Base-by-base conservation (phyloP, 768 basidiomycete genomes). In the Termitomyces sp. region DNA sequence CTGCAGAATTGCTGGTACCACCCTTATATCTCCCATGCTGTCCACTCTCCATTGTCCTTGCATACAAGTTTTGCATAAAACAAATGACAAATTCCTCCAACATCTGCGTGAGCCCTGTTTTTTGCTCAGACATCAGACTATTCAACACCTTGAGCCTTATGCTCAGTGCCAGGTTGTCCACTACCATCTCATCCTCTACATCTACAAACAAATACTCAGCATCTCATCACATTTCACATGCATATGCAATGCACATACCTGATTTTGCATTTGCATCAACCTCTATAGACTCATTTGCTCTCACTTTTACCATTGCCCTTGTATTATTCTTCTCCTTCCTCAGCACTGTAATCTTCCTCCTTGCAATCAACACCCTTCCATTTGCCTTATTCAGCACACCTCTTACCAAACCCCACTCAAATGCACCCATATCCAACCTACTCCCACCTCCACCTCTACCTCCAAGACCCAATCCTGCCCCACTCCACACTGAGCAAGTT, bases 1-100 rank as follows among this genome's bases (percentile, higher is more conserved):
- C 92, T 78, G 70, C 89, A 90, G 74, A 93, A 94, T 64, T 96
- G 91, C 59, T 88, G 77, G 63, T 90, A 94, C 93, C 93, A 95
- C 2, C 89, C 86, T 87, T 90, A 93, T 0, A 86, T 90, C 72
- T 90, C 86, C 92, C 91, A 94, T 1, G 81, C 77, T 65, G 81
- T 80, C 93, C 93, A 95, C 55, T 89, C 86, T 27, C 84, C 82
- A 37, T 82, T 78, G 22, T 76, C 77, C 77, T 74, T 1, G 84
- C 73, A 54, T 78, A 72, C 2, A 79, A 74, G 58, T 81, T 85
- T n/a, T 81, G 76, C 58, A 75, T 81, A 14, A 92, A 79, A 63
- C 78, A 84, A 4, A 79, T 71, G 37, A 90, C 81, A 66, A 96
- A 95, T 13, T 88, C 85, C 52, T 88, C 85, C 2, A 94, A 76